Evolutionary conservation across 768 basidiomycete genomes (phyloP), one percentile per base, ranked within the genome.

Genomic region (Nidularia pulvinata): DNA sequence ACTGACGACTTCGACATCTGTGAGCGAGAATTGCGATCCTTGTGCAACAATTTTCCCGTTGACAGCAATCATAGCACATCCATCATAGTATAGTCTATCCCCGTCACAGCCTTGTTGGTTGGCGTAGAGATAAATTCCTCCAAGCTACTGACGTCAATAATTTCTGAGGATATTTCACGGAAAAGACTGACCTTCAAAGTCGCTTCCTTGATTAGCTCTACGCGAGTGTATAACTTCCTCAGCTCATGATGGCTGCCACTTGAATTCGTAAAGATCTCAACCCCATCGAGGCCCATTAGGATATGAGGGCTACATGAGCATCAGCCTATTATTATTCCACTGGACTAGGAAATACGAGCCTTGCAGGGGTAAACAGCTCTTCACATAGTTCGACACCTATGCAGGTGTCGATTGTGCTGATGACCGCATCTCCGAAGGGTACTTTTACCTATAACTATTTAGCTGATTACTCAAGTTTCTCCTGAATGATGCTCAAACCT

Each of bases 61-160:
- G 55, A 95, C 82, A 7, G 93, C 95, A 61, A 99, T 98, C 82
- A 98, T 84, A 33, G 93, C 89, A 58, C 93, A 97, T 33, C 97
- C 97, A 60, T 99, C 97, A 66, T 98, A 99, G 76, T 98, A 99
- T 0, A 98, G 79, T 33, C 97, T 84, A 67, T 99, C 97, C 1
- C 97, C 97, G 62, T 99, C 97, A 64, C 97, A 99, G 5, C 97
- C 97, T 76, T 97, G 96, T 63, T 99, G 97, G 66, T 99, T 99
- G 7, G 97, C 93, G 62, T 99, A 99, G 6, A 99, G 81, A 70
- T 99, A 99, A 50, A 98, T 85, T 2, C 97, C 97, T 7, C 97
- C 97, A 35, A 95, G 82, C 96, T 98, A 59, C 39, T 42, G 33
- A 32, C 36, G 42, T 49, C 37, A 50, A 42, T 35, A n/a, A 45